Evolutionary conservation across 2,329 filamentous ascomycete species (phyloP).

Genomic region (Xylariaceae sp.): DNA sequence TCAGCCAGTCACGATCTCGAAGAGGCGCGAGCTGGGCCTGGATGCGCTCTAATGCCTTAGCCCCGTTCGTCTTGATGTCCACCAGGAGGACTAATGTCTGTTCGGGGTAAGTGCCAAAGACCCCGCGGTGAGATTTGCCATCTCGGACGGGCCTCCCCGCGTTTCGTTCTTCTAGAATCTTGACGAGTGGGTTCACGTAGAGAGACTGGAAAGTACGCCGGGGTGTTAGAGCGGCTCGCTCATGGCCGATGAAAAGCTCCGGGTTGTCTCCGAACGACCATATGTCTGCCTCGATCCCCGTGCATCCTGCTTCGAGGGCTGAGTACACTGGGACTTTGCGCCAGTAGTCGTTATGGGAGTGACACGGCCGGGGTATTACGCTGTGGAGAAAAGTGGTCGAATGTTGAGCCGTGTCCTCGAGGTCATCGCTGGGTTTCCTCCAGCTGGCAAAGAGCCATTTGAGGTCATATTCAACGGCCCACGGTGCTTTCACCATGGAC

Average conservation of each 20-base stretch:
- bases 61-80: constrained; percentile 60
- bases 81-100: constrained; percentile 59
- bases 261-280: constrained; percentile 49
- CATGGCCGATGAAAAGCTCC: constrained; percentile 60
- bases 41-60: constrained; percentile 48
- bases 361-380: constrained; percentile 52
- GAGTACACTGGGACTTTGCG: constrained; percentile 57
- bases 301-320: constrained; percentile 55
- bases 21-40: constrained; percentile 54
- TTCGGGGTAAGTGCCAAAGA: constrained; percentile 49
- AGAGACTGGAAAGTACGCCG: constrained; percentile 56
- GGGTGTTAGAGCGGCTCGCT: constrained; percentile 45
- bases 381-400: constrained; percentile 51
- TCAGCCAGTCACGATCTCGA: constrained; percentile 53
- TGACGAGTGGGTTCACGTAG: constrained; percentile 59
- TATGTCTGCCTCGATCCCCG: constrained; percentile 64
- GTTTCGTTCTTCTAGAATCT: constrained; percentile 52
- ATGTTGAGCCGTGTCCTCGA: constrained; percentile 40
- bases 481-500: constrained; percentile 29
- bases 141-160: constrained; percentile 39
- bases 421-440: constrained; percentile 28
- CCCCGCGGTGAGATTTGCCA: constrained; percentile 41
- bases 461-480: constrained; percentile 29
- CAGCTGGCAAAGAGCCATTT: constrained; percentile 28
- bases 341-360: constrained; percentile 71